Evolutionary conservation across 139 green algal species (phyloP), one percentile per base, ranked within the genome.

Genomic region (Mychonastes homosphaera): DNA sequence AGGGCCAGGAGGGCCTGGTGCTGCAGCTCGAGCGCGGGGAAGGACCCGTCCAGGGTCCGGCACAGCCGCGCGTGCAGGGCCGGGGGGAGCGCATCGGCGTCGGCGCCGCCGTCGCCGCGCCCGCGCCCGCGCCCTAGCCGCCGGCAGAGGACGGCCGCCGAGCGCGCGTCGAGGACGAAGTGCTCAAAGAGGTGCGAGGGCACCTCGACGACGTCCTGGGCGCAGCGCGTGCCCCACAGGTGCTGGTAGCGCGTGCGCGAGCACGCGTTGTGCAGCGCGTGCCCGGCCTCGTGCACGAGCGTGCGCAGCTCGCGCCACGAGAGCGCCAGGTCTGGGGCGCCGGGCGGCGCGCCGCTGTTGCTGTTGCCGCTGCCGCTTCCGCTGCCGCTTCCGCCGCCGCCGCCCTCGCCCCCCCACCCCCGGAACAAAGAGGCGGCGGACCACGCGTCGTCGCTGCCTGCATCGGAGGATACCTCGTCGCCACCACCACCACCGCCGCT

Each of bases 231-330:
- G 45, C 88, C 89, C 39, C 79, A 82, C 19, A 94, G 55, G 71
- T 96, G 88, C 62, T 97, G 88, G 53, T 78, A 92, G 24, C 64
- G 40, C 2, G 89, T 96, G 29, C 79, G 62, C 8, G 76, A 88
- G 18, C 93, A 70, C 45, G 95, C 60, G 35, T 79, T 88, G 70
- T 96, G 80, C 45, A 90, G 54, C 23, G 85, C 87, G 69, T 97
- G 89, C 28, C 89, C 89, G 69, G 92, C 80, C 72, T 97, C 89
- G 51, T 97, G 89, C 19, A 94, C 76, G 26, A 97, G 72, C 34
- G 78, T 89, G 12, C 81, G 78, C 33, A 95, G 50, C 30, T 87
- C 81, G 0, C 56, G 34, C 44, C 48, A 65, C 5, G 32, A 67
- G 39, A 84, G 64, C 21, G 38, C 29, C 46, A 77, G 41, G n/a